phyloP scores from a whole-genome alignment of 2,329 filamentous ascomycete genomes.

The Venturia pyrina region DNA sequence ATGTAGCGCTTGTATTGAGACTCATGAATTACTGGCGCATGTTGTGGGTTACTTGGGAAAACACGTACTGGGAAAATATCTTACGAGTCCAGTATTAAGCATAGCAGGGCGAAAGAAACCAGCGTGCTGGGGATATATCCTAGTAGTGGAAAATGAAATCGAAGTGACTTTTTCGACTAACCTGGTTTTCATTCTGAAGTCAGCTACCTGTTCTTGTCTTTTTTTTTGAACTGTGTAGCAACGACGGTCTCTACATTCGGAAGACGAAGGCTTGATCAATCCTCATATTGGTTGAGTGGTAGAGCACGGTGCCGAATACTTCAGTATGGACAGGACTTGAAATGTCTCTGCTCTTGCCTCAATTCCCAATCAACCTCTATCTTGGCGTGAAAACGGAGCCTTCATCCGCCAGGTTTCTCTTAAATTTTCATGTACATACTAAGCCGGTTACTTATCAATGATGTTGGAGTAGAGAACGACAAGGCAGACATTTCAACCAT shows the following conservation, averaged over 20 bases:
- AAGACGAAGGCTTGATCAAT: background rate
- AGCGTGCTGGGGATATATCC: background rate
- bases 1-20: slow-evolving; percentile 5
- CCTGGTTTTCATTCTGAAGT: background rate
- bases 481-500: too few relatives aligned
- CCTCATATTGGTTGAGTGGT: too few relatives aligned
- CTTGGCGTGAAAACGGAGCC: too few relatives aligned
- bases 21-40: slow-evolving; percentile 5
- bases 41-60: background rate
- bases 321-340: too few relatives aligned
- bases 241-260: background rate
- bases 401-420: background rate
- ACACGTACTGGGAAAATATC: background rate
- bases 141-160: background rate
- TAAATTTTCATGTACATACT: background rate
- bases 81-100: background rate
- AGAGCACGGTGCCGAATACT: too few relatives aligned
- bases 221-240: too few relatives aligned
- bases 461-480: background rate
- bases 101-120: background rate
- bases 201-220: background rate
- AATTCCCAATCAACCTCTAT: too few relatives aligned
- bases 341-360: too few relatives aligned
- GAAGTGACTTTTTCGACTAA: background rate
- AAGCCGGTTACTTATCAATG: background rate